Base-by-base conservation (phyloP, 164 flowering plant species). In the Sextonia rubra region DNA sequence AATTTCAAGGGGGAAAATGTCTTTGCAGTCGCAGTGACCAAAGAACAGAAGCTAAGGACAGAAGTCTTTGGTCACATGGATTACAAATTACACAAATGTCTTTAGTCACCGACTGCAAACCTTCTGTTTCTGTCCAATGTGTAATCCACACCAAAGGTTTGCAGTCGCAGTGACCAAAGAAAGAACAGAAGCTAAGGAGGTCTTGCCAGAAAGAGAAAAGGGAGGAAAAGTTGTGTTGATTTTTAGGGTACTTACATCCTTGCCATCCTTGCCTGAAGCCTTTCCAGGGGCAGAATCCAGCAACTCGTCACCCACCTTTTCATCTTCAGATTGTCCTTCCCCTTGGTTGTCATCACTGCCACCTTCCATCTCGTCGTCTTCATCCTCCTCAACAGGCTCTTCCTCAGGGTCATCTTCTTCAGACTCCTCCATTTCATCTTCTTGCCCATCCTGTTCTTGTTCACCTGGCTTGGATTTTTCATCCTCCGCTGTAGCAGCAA, bases 381-480 rank as follows among this genome's bases (percentile, higher is more conserved):
- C 88, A 80, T 85, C 88, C 80, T 85, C 94, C 44, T 85, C 91
- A 3, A 82, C 83, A 71, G 58, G 58, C 58, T 87, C 90, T 75
- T 89, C 93, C 74, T 87, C 93, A 0, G 88, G 88, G 69, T 90
- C 92, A 44, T 85, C 88, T 20, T 76, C 79, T 55, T 76, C 77
- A 48, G 68, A 52, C 58, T 52, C 58, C n/a, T 52, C 58, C 58
- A 52, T 52, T 52, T 52, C n/a, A 18, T 52, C 58, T 52, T 52
- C 58, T 52, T 52, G 20, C 58, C n/a, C 58, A 52, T 18, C 58
- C 14, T 52, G 58, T 20, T 52, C n/a, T 15, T 15, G 44, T 37
- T 37, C 44, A 37, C 44, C 44, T 37, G 8, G 44, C 44, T 37
- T 37, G 44, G 44, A 52, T 52, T 52, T 20, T 5, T 15, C n/a